Base-by-base conservation (phyloP, 2,329 filamentous ascomycete genomes). In the Zasmidium citrigriseum region DNA sequence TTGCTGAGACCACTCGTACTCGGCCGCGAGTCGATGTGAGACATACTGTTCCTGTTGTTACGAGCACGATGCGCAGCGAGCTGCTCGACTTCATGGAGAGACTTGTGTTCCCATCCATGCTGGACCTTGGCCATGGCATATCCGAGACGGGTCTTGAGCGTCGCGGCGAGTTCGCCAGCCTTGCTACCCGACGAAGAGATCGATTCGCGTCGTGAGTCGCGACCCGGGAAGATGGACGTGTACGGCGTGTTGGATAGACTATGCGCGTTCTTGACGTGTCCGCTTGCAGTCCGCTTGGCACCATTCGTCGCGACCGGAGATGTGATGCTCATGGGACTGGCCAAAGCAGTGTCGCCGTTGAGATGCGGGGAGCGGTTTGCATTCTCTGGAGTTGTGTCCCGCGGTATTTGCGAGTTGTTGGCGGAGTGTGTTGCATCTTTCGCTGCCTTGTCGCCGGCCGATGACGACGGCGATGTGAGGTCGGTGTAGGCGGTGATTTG, bases 71-170 rank as follows among this genome's bases (percentile, higher is more conserved):
- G 86, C 1, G 89, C 90, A 10, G 89, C 85, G 44, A 91, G 77
- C 48, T 84, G 85, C 75, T 93, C 91, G 25, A 93, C 84, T 74
- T 93, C 89, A 55, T 89, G 87, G 58, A 95, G 85, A 18, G 86
- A 86, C 63, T 89, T 86, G 51, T 87, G 83, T 75, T 96, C 89
- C 89, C 92, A 95, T 58, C 91, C 91, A 70, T 96, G 87, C 72
- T 91, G 91, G 44, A 97, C 89, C 75, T 96, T 97, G 71, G 96
- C 84, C 84, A 96, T 95, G 64, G 93, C 93, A 74, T 97, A 97
- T 5, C 91, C 91, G 24, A 98, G 82, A 68, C 91, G 89, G 52
- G 91, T 88, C 71, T 88, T 89, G 53, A 98, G 82, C 70, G 93
- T 89, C 55, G 87, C 85, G 44, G 90, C 91, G 81, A 95, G 89